Evolutionary conservation across 192 early-diverging fungal genomes (phyloP).

Genomic region (Cetraspora pellucida): DNA sequence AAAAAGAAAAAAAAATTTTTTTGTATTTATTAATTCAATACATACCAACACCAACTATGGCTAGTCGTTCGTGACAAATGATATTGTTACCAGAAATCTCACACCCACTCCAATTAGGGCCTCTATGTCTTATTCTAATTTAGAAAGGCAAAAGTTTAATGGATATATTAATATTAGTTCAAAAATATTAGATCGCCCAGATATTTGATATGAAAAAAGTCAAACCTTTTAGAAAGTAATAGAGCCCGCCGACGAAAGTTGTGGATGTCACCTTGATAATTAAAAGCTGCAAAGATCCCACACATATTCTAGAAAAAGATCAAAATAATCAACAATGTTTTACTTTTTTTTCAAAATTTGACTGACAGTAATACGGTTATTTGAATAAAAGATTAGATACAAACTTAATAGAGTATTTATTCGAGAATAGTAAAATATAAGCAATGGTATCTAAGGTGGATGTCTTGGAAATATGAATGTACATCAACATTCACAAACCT

Average conservation of each 20-base stretch:
- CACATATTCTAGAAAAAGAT: conserved; percentile 69
- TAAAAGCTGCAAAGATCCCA: conserved; percentile 95
- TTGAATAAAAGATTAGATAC: too few relatives aligned
- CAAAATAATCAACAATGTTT: not conserved
- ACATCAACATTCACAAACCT: too few relatives aligned
- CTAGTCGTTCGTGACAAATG: conserved; percentile 95
- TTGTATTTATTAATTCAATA: not conserved
- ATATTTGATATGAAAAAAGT: too few relatives aligned
- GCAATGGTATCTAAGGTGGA: too few relatives aligned
- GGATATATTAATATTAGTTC: not conserved
- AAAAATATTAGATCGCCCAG: conserved; percentile 43
- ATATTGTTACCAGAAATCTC: conserved; percentile 80
- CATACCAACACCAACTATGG: conserved; percentile 95
- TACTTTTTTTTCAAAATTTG: not conserved
- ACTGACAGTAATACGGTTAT: too few relatives aligned
- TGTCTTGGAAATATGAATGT: too few relatives aligned
- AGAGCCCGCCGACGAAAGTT: conserved; percentile 83
- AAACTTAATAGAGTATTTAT: too few relatives aligned
- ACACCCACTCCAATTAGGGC: conserved; percentile 98
- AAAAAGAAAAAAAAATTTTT: not conserved
- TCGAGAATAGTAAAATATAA: too few relatives aligned
- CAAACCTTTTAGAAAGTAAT: conserved; percentile 77
- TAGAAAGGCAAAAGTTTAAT: not conserved
- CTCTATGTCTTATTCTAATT: conserved; percentile 90
- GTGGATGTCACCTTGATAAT: conserved; percentile 77